Conservation (phyloP, 805 yeast genomes). For the Wickerhamiella azymoides region DNA sequence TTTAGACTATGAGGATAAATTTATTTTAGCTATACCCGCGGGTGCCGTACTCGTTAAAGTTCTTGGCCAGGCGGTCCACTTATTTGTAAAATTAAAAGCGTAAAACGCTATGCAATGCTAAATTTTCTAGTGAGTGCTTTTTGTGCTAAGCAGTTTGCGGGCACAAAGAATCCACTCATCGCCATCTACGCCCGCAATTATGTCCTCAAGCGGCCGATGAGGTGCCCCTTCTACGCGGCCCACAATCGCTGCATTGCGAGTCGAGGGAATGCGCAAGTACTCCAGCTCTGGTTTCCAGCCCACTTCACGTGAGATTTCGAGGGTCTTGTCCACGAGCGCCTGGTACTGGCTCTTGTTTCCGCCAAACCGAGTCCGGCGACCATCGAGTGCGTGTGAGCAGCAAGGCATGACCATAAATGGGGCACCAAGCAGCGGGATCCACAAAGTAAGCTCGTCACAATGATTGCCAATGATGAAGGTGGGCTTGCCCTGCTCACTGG, state of each 20-base stretch:
- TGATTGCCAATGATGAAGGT: slow-evolving; percentile 82
- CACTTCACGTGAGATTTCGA: slow-evolving; percentile 43
- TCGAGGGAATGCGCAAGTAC: slow-evolving; percentile 83
- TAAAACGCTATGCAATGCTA: not conserved
- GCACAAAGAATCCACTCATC: slow-evolving; percentile 65
- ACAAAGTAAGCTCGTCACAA: slow-evolving; percentile 86
- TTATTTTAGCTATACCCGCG: no score
- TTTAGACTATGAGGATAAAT: no score
- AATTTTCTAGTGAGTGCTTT: not conserved
- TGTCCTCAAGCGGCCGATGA: slow-evolving; percentile 34
- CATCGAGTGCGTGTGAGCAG: slow-evolving; percentile 78
- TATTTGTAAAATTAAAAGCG: no score
- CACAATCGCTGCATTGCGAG: slow-evolving; percentile 81
- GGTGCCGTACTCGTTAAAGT: no score
- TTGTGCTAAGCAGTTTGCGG: not conserved
- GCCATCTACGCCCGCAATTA: slow-evolving; percentile 68
- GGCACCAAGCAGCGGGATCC: slow-evolving; percentile 70
- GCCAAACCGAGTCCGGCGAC: slow-evolving; percentile 55
- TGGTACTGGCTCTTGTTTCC: slow-evolving; percentile 55
- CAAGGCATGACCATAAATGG: slow-evolving; percentile 92
- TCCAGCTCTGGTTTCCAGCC: slow-evolving; percentile 85
- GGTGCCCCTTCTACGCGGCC: slow-evolving; percentile 34
- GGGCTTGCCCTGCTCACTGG: slow-evolving; percentile 23
- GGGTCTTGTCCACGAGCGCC: slow-evolving; percentile 75
- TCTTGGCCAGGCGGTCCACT: no score